Base-by-base conservation (phyloP, 2,329 filamentous ascomycete species). In the Hypoxylon sp. region DNA sequence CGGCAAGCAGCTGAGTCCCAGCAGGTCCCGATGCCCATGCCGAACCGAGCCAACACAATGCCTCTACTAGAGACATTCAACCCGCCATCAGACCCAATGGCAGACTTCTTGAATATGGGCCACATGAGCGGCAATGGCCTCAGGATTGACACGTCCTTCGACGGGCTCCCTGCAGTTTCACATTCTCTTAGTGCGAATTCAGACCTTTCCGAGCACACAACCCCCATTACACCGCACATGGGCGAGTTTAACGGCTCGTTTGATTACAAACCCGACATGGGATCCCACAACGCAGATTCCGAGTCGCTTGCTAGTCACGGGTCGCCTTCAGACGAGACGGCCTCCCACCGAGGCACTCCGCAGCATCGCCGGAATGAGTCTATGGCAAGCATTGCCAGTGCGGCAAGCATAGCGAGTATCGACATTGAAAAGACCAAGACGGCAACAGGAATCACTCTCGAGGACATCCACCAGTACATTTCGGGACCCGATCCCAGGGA, bases 371-470 rank as follows among this genome's bases (percentile, higher is more conserved):
- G 88, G 54, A 89, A 87, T 33, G 87, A 90, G 72, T 91, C 89
- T 0, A 77, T 88, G 25, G 87, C 86, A 11, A 89, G 86, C 73
- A 83, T 87, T 27, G 84, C 82, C 33, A 89, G 86, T 68, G 87
- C 86, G 1, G 86, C 87, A 17, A 89, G 86, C 77, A 89, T 89
- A 63, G 85, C 86, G 10, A 85, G 84, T 75, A 88, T 90, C 80
- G 89, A 90, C 75, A 88, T 90, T 40, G 89, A 90, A 69, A 88
- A 90, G 76, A 86, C 88, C 27, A 88, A 88, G 77, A 90, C 86
- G 61, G 90, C 94, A 72, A 98, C 95, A 0, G 95, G 95, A 27
- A 91, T 98, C 63, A 95, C 92, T 0, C 84, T 91, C 48, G 95
- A 98, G 73, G 94, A 98, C 73, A 95, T 95, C 73, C 87, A 90